Evolutionary conservation across 176 grass and related monocot species (phyloP).

Genomic region (Urochloa ruziziensis): DNA sequence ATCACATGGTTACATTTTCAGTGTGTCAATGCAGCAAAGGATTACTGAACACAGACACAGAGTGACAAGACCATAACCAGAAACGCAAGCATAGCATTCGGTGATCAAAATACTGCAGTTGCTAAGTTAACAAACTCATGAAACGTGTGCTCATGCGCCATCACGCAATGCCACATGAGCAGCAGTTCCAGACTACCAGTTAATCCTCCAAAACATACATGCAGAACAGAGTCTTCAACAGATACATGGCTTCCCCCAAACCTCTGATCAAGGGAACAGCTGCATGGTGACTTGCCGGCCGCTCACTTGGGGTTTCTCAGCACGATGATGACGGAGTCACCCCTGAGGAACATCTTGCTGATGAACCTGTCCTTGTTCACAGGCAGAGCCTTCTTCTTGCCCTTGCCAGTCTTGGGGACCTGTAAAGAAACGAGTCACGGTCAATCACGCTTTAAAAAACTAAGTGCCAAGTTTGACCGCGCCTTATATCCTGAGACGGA

Average conservation of each 20-base stretch:
- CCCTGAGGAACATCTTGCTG: constrained; percentile 82
- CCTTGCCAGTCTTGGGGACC: constrained; percentile 77
- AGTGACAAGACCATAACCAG: not conserved
- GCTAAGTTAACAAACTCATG: not conserved
- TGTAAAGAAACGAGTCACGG: constrained; percentile 28
- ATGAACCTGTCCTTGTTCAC: constrained; percentile 87
- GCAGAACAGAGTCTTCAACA: not conserved
- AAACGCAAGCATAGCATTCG: not conserved
- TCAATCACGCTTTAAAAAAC: not conserved
- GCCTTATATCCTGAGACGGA: no score
- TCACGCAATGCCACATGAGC: not conserved
- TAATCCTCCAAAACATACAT: constrained; percentile 1
- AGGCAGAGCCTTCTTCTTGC: constrained; percentile 74
- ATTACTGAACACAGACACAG: not conserved
- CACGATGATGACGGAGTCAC: constrained; percentile 77
- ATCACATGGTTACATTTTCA: no score
- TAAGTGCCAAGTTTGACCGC: no score
- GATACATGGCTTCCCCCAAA: not conserved
- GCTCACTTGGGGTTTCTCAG: constrained; percentile 68
- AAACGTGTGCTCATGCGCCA: not conserved
- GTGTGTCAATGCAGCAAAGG: not conserved
- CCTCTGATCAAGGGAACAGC: not conserved
- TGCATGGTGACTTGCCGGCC: not conserved
- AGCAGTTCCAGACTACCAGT: not conserved
- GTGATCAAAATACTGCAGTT: not conserved